Evolutionary conservation across 1,284 basidiomycete species (phyloP).

Genomic region (Chiua sp.): DNA sequence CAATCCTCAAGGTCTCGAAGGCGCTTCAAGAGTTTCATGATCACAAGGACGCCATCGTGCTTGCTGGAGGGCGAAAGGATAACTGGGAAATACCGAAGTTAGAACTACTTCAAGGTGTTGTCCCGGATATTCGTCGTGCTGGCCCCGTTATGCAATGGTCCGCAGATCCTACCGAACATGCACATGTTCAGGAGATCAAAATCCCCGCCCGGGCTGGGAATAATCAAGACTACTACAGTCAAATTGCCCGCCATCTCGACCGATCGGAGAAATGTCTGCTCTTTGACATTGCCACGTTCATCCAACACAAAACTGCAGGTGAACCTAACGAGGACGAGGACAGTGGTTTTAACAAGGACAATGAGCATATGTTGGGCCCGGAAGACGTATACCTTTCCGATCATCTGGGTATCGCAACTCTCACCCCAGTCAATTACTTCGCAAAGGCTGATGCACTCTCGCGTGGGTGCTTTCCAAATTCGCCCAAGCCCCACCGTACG

Average conservation of each 20-base stretch:
- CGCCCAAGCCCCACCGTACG: not conserved
- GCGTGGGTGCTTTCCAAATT: too few relatives aligned
- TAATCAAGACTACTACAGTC: constrained; percentile 3
- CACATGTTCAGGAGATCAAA: constrained; percentile 2
- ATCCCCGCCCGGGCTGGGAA: not conserved
- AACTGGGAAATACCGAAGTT: too few relatives aligned
- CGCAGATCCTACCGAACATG: not conserved
- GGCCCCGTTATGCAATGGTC: constrained; percentile 1
- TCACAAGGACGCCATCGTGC: constrained; percentile 7
- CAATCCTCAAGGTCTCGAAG: not conserved
- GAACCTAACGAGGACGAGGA: not conserved
- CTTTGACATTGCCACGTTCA: not conserved
- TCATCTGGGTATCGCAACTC: too few relatives aligned
- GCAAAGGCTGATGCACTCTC: not conserved
- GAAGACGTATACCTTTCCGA: too few relatives aligned
- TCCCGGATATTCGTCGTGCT: not conserved
- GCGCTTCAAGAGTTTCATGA: constrained; percentile 15
- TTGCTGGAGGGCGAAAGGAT: not conserved
- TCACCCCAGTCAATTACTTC: not conserved
- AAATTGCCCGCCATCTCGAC: not conserved
- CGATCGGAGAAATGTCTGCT: not conserved
- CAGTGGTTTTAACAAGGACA: not conserved
- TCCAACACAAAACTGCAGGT: too few relatives aligned
- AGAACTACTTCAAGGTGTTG: constrained; percentile 16
- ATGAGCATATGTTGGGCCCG: not conserved